Evolutionary conservation across 2,329 filamentous ascomycete species (phyloP).

Genomic region (Aspergillus arachidicola): DNA sequence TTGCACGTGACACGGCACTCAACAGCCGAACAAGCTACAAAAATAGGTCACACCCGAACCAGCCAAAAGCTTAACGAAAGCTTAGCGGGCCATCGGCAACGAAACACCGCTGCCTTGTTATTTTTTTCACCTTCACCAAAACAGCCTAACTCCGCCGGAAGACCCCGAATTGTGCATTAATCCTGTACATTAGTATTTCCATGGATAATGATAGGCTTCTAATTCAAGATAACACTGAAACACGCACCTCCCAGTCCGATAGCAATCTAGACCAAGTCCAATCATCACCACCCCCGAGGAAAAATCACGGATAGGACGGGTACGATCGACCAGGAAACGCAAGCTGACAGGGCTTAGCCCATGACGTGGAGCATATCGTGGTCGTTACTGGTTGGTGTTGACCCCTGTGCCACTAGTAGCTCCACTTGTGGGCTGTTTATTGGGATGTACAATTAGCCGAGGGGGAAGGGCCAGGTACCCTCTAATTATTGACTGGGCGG

Average conservation of each 20-base stretch:
- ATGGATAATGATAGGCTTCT: no score
- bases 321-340: not conserved
- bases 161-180: not conserved
- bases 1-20: no score
- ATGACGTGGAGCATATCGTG: not conserved
- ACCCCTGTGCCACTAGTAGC: not conserved
- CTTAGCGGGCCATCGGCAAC: not conserved
- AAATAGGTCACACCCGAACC: no score
- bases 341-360: not conserved
- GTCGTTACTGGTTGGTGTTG: not conserved
- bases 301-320: not conserved
- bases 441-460: not conserved
- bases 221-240: no score
- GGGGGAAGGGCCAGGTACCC: not conserved
- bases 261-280: no score
- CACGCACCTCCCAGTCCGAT: no score
- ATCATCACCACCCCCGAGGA: no score
- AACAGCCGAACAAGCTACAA: no score
- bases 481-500: not conserved
- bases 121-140: no score
- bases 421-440: not conserved
- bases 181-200: rapidly evolving
- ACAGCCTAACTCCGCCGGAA: not conserved
- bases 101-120: not conserved
- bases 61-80: not conserved